Base-by-base conservation (phyloP, 805 yeast genomes). In the Zygotorulaspora florentina region DNA sequence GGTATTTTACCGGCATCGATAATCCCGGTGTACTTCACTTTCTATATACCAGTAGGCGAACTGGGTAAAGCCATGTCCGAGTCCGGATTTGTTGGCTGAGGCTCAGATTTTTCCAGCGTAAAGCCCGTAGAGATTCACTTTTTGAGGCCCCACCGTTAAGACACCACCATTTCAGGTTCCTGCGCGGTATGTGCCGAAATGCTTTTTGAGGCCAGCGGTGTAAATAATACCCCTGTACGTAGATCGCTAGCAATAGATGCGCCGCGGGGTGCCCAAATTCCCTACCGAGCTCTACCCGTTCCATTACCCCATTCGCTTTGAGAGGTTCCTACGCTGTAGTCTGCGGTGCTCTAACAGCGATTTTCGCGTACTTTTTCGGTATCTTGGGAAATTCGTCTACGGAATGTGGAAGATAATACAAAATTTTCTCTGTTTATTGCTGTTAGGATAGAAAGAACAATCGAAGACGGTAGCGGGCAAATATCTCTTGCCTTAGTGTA, bases 331-430 rank as follows among this genome's bases (percentile, higher is more conserved):
- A 20, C 25, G 25, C 33, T 8, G 33, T 8, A 9, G 3, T 13
- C 15, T 29, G 8, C 33, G 33, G 33, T 29, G 33, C n/a, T 7
- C 25, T 20, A 20, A 5, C 7, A 20, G 25, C 7, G 25, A 20
- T 5, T 20, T 20, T 20, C 25, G 25, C 25, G 25, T 20, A 20
- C 15, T 29, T 29, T 29, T 29, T 29, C 15, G 15, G 15, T 29
- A 29, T 29, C 33, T 29, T 29, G 4, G 33, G 7, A 20, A 20
- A 20, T 20, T 20, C 15, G n/a, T 29, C 33, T 16, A 33, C 16
- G 20, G 36, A 33, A 33, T 33, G 36, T 33, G 36, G 20, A 10
- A 33, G 16, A 33, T 33, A 33, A 33, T 33, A 33, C 36, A 33
- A 16, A 10, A 8, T 3, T 16, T 33, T 10, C 8, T 12, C 15